phyloP scores from a whole-genome alignment of 2,329 filamentous ascomycete species.

The Scedosporium minutisporum region DNA sequence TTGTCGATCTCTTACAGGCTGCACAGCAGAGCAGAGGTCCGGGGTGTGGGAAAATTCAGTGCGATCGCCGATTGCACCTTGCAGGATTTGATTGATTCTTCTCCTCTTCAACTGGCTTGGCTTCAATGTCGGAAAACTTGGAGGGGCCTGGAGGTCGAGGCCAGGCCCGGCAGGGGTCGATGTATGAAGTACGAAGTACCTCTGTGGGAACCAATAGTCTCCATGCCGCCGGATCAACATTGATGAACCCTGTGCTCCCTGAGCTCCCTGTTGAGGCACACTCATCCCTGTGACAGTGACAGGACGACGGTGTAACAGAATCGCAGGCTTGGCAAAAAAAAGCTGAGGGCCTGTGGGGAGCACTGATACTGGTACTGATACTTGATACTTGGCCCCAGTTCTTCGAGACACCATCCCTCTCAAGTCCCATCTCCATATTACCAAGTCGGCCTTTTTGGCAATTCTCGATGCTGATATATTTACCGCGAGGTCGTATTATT shows the following conservation, averaged over 20 bases:
- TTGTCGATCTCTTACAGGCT: not conserved
- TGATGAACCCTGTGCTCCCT: too few species aligned
- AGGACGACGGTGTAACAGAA: not conserved
- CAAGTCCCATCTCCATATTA: not conserved
- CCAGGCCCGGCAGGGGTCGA: too few species aligned
- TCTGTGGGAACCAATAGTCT: too few species aligned
- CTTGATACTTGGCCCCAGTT: not conserved
- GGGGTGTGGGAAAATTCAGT: not conserved
- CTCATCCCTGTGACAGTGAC: not conserved
- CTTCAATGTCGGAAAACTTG: too few species aligned
- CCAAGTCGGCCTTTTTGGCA: not conserved
- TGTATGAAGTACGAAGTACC: too few species aligned
- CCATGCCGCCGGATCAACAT: too few species aligned
- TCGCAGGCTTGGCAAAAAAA: not conserved
- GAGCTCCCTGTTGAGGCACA: not conserved
- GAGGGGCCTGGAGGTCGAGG: too few species aligned
- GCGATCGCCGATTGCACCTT: not conserved
- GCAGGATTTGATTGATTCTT: too few species aligned
- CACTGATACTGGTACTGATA: not conserved
- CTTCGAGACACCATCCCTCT: not conserved
- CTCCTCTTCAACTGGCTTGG: too few species aligned
- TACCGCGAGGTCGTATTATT: too few species aligned
- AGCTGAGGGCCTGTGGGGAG: not conserved
- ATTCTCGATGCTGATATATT: too few species aligned
- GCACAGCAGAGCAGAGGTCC: not conserved